Base-by-base conservation (phyloP, 768 basidiomycete genomes). In the Collybia sp. region DNA sequence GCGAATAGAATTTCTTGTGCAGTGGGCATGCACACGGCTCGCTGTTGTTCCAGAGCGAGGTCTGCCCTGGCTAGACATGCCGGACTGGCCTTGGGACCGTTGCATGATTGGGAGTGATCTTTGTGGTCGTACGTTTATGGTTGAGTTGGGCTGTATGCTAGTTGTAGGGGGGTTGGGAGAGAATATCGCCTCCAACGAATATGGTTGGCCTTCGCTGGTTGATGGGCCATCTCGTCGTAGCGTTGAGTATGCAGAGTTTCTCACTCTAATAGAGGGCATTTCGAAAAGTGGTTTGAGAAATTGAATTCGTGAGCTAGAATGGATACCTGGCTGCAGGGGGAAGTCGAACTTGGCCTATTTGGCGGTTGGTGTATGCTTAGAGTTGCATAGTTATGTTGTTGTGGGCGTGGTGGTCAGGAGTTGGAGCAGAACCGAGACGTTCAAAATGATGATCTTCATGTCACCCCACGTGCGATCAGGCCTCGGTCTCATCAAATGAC, bases 251-350 rank as follows among this genome's bases (percentile, higher is more conserved):
- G 61, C 50, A 20, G 58, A 60, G 15, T 63, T 60, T 57, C 62
- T 71, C 44, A 79, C 65, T 54, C 73, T 68, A 45, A 79, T 65
- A 34, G 77, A 79, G 32, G 76, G 75, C 75, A 77, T 77, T 20
- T 43, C 42, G 46, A 31, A 37, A 25, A 44, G 12, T 10, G 47
- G 38, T 30, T 19, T 34, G 33, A 37, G 15, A 39, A 13, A 41
- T 30, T 17, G 33, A n/a, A 25, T 30, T 37, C 30, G 40, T 18
- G 15, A 40, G 42, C 5, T 40, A 43, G n/a, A n/a, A 46, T 32
- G 12, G 32, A 38, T 38, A 19, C 50, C 53, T n/a, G n/a, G 54
- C 31, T 32, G 35, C n/a, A n/a, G n/a, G n/a, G n/a, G n/a, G n/a
- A 43, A 42, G 8, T 32, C 37, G 25, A 25, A 8, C 8, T 25